These are phyloP conservation scores for Hippophae gyantsensis DNA, from an alignment of 306 rosid genomes.

Conservation along the genomic window DNA sequence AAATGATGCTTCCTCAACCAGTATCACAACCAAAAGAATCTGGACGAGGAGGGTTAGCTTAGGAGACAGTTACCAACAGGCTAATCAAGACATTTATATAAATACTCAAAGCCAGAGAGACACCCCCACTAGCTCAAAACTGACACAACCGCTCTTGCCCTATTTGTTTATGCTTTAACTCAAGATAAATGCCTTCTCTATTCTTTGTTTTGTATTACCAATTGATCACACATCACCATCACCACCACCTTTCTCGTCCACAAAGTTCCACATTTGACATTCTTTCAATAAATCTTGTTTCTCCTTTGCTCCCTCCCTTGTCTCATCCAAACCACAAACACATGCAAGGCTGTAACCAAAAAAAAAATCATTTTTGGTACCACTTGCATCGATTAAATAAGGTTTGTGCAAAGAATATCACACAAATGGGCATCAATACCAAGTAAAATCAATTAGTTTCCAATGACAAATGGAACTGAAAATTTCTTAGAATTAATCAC, in stretches of 20 bases:
- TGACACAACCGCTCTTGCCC: constrained; percentile 55
- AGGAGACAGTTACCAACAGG: constrained; percentile 52
- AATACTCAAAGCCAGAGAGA: constrained; percentile 40
- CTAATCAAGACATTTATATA: background rate
- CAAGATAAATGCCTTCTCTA: constrained; percentile 23
- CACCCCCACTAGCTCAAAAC: constrained; percentile 61
- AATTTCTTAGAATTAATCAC: background rate
- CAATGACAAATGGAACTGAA: constrained; percentile 2
- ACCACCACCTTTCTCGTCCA: constrained; percentile 8
- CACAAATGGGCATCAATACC: constrained; percentile 8
- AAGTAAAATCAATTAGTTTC: constrained; percentile 1
- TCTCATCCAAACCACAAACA: constrained; percentile 12
- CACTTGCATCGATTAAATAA: background rate
- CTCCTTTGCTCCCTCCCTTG: constrained; percentile 6
- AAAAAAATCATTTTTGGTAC: background rate
- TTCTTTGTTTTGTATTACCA: constrained; percentile 26
- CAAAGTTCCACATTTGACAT: constrained; percentile 10
- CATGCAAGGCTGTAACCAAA: constrained; percentile 12
- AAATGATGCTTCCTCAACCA: constrained; percentile 58
- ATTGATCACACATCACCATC: constrained; percentile 12
- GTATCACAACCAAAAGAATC: constrained; percentile 47
- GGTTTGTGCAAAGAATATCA: background rate
- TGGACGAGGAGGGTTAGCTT: constrained; percentile 42
- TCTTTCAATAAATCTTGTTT: background rate
- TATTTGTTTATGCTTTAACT: constrained; percentile 29